Evolutionary conservation across 805 yeast genomes (phyloP).

Genomic region (Kockiozyma suomiensis): DNA sequence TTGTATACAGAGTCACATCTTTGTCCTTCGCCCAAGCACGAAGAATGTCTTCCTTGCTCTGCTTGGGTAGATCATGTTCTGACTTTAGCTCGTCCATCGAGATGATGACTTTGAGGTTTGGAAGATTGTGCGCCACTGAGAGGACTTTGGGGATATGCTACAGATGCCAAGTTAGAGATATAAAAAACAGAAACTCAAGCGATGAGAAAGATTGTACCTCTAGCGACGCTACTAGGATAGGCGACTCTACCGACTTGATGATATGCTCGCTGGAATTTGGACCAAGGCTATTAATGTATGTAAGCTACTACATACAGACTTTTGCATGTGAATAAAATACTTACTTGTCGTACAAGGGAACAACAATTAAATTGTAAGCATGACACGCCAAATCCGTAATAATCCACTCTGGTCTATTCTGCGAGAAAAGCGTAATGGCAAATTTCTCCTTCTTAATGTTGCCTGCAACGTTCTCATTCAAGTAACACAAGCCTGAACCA

Average conservation of each 20-base stretch:
- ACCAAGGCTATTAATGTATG: constrained; percentile 49
- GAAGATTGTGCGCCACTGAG: constrained; percentile 48
- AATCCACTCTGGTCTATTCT: constrained; percentile 69
- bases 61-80: constrained; percentile 41
- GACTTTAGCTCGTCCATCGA: constrained; percentile 54
- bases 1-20: constrained; percentile 44
- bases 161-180: neutral
- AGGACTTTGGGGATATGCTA: constrained; percentile 54
- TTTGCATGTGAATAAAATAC: neutral
- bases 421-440: constrained; percentile 58
- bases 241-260: constrained; percentile 61
- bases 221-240: constrained; percentile 59
- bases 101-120: constrained; percentile 54
- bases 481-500: constrained; percentile 58
- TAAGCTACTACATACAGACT: neutral
- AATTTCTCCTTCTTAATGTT: constrained; percentile 46
- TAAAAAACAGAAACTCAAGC: no score
- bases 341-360: constrained; percentile 53
- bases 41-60: constrained; percentile 39
- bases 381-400: constrained; percentile 69
- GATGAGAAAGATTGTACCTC: no score
- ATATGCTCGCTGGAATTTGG: constrained; percentile 65
- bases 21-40: constrained; percentile 38
- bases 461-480: constrained; percentile 39
- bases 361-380: constrained; percentile 57